Conservation (phyloP, 2,329 filamentous ascomycete species). For the Colletotrichum lupini region DNA sequence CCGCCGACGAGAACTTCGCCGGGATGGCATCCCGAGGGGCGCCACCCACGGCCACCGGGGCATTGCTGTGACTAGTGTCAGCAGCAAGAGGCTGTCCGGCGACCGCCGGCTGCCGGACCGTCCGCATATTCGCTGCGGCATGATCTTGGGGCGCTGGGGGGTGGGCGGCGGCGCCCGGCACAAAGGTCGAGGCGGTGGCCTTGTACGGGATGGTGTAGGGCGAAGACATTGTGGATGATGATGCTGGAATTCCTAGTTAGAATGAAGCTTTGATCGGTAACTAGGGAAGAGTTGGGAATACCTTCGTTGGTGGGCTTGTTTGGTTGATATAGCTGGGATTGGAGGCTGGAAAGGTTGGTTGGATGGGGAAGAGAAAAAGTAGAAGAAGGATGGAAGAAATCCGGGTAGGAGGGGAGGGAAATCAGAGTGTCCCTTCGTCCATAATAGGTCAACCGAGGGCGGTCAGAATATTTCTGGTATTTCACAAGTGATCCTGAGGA, state of each 20-base stretch:
- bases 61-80: conserved; percentile 6
- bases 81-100: not conserved
- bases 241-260: not conserved
- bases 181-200: not conserved
- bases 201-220: conserved; percentile 35
- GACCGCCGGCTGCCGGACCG: not conserved
- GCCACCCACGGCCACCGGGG: not conserved
- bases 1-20: conserved; percentile 17
- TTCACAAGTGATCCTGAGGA: not conserved
- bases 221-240: not conserved
- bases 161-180: not conserved
- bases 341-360: not conserved
- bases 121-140: not conserved
- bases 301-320: not conserved
- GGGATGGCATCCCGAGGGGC: conserved; percentile 6
- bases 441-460: not conserved
- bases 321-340: not conserved
- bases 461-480: not conserved
- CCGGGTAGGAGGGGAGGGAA: not conserved
- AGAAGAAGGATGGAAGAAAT: not conserved
- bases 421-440: not conserved
- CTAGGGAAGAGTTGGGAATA: not conserved
- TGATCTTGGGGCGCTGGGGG: not conserved
- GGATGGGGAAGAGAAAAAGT: not conserved
- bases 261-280: too few relatives aligned